Evolutionary conservation across 148 eudicot species (phyloP), one percentile per base, ranked within the genome.

Genomic region (Rhododendron vialii): DNA sequence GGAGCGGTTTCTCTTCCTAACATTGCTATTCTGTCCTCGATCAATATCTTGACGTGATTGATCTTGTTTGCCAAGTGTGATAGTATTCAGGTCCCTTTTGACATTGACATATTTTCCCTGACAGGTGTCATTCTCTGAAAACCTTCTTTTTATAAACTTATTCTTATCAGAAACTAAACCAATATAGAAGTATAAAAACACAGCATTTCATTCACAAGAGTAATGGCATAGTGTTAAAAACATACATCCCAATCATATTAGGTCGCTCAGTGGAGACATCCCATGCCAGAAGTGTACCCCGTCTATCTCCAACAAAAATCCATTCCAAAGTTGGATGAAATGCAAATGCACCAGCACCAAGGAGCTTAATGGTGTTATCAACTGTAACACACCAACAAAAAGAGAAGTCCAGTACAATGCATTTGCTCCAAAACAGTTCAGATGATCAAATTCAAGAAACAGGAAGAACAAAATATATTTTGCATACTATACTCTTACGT

Each of bases 181-280:
- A 48, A 43, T 35, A 81, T 24, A 67, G 13, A 65, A 84, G 24
- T 26, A 48, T 26, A 82, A 9, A 65, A 26, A 59, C 74, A 79
- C n/a, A 65, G 82, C n/a, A 43, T 28, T 18, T 24, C 12, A 83
- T 12, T 15, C 14, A 38, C 38, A 63, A 35, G 33, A 26, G 43
- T 28, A 61, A 48, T 30, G 50, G 50, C 69, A 45, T 13, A 74
- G 81, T 11, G 45, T 6, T 47, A 4, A 57, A 24, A 84, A 91
- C 94, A 93, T 89, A 97, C 99, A 97, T 95, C 88, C 99, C 99
- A 91, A 97, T 97, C 99, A 97, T 95, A 84, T 89, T 92, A 82
- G 99, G 98, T 86, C 98, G 94, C 92, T 97, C 98, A 30, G 99
- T 97, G 80, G 99, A 97, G 38, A 97, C 99, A 91, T 97, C 99